Evolutionary conservation across 805 yeast genomes (phyloP).

Genomic region (Candida taoyuanica): DNA sequence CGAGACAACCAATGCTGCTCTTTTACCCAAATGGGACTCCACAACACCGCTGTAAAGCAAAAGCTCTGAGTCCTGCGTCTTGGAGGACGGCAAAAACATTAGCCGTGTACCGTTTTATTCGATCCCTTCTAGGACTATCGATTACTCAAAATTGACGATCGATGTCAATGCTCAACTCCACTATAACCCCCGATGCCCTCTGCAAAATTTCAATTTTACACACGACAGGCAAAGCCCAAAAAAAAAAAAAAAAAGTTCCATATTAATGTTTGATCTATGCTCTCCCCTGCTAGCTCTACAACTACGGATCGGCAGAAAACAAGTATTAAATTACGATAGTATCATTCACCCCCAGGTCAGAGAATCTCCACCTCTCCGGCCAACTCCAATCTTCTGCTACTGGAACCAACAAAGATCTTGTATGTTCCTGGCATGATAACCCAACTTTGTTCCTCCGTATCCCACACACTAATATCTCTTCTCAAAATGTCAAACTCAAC

Average conservation of each 20-base stretch:
- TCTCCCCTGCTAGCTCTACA: too few species aligned
- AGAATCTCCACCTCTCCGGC: conserved; percentile 34
- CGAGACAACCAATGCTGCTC: conserved; percentile 61
- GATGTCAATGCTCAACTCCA: not conserved
- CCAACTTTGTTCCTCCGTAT: conserved; percentile 52
- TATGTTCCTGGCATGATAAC: conserved; percentile 51
- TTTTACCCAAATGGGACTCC: conserved; percentile 61
- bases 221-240: too few species aligned
- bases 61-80: conserved; percentile 60
- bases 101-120: too few species aligned
- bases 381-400: conserved; percentile 43
- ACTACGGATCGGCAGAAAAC: not conserved
- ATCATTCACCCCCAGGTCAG: conserved; percentile 6
- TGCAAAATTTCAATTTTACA: too few species aligned
- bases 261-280: not conserved
- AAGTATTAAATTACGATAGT: not conserved
- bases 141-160: not conserved
- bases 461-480: conserved; percentile 56
- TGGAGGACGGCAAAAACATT: conserved; percentile 24
- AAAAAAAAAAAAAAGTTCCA: not conserved
- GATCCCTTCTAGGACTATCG: too few species aligned
- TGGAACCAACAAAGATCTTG: conserved; percentile 45
- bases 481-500: conserved; percentile 42
- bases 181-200: too few species aligned
- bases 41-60: conserved; percentile 51